These are phyloP conservation scores for Boletellus emodensis DNA, from an alignment of 768 basidiomycete species.

Conservation along the genomic window DNA sequence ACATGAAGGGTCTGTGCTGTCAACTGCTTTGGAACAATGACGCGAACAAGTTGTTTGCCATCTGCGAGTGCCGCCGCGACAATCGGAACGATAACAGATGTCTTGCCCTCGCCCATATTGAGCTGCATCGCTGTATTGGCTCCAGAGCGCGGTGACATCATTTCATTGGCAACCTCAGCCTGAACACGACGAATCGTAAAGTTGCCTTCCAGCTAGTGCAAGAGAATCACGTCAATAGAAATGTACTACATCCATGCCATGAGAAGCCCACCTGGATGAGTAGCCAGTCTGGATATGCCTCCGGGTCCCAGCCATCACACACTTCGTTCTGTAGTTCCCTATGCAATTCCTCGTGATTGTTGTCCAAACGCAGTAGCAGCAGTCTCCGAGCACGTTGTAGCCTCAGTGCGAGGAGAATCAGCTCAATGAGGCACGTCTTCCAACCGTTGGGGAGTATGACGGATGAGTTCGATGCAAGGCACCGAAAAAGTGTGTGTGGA, in stretches of 20 bases:
- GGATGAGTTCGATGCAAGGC: constrained; percentile 25
- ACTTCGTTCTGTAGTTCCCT: constrained; percentile 26
- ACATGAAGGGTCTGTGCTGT: constrained; percentile 46
- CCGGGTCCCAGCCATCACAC: constrained; percentile 13
- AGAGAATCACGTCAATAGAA: neutral
- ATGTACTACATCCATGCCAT: neutral
- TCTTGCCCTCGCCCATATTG: constrained; percentile 60
- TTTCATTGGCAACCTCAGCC: constrained; percentile 38
- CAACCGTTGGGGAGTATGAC: constrained; percentile 23
- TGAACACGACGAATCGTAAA: constrained; percentile 44
- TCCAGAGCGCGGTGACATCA: constrained; percentile 39
- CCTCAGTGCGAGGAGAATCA: constrained; percentile 30
- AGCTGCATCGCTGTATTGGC: constrained; percentile 44
- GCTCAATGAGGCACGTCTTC: constrained; percentile 24
- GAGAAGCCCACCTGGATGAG: constrained; percentile 37
- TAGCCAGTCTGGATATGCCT: constrained; percentile 38
- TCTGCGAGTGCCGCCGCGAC: constrained; percentile 39
- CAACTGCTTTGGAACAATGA: constrained; percentile 49
- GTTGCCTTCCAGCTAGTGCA: constrained; percentile 41
- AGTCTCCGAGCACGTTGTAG: constrained; percentile 38
- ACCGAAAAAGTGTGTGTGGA: constrained; percentile 26
- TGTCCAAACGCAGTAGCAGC: constrained; percentile 18
- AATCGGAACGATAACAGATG: constrained; percentile 46
- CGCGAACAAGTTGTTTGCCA: constrained; percentile 40
- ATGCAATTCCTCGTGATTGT: constrained; percentile 30